Evolutionary conservation across 2,329 filamentous ascomycete species (phyloP), one percentile per base, ranked within the genome.

Genomic region (Fusarium sp.): DNA sequence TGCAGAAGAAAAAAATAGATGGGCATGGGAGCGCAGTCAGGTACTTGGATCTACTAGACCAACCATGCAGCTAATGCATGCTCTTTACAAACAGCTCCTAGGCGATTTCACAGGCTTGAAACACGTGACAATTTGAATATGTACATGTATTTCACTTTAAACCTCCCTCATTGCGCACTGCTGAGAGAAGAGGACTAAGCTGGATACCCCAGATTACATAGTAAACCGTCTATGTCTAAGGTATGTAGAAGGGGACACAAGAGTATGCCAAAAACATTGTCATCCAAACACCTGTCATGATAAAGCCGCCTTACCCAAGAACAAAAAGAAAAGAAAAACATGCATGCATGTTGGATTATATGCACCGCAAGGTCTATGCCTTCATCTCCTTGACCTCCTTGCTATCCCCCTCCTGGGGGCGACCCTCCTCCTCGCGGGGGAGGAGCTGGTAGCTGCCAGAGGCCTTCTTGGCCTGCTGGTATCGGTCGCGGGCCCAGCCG

Each of bases 401-500:
- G 33, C 43, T 65, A 11, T 67, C 61, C 9, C 31, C 39, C 48
- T 49, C 44, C 11, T 62, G 61, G n/a, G 56, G 39, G 15, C 54
- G 45, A 14, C 60, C 50, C 50, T 67, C 64, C 43, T 67, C 64
- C 44, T 67, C 61, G 23, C 52, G 53, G 23, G 64, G 52, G 17
- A 69, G 50, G 14, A 69, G 65, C 23, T 69, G 59, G 53, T 69
- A 69, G 57, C 60, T 66, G 29, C 61, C 63, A 17, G 65, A 53
- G 15, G 60, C 46, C 65, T 69, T 69, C 57, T 69, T 69, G 41
- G 50, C 38, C 50, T 69, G 67, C 29, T 61, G 56, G 49, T 66
- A 68, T 31, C 67, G 67, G 45, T 69, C 67, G 14, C 65, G 54
- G 35, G 67, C 67, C 67, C 67, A 69, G 27, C 67, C 67, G 57